These are phyloP conservation scores for Aspergillus glaucus DNA, from an alignment of 2,329 filamentous ascomycete genomes.

Conservation along the genomic window DNA sequence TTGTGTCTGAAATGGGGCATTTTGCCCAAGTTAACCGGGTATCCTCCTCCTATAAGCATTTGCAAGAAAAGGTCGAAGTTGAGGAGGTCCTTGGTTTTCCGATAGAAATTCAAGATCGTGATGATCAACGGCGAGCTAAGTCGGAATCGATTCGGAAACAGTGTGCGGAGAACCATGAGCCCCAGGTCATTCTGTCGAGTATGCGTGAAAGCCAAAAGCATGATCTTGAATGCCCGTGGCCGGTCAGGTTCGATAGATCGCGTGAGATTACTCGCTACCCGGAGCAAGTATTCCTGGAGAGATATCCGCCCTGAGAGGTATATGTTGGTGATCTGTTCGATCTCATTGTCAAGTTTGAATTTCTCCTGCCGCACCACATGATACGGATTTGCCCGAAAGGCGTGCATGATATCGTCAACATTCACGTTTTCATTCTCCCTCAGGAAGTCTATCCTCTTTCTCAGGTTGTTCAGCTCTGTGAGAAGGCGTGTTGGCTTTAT, in stretches of 20 bases:
- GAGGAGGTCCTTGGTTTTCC: conserved; percentile 35
- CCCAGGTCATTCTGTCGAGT: conserved; percentile 35
- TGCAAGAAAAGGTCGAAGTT: conserved; percentile 36
- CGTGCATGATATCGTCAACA: conserved; percentile 27
- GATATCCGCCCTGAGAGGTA: conserved; percentile 25
- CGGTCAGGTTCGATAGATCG: conserved; percentile 32
- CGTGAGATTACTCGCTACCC: conserved; percentile 30
- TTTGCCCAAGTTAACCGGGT: conserved; percentile 27
- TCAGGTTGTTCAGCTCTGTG: conserved; percentile 26
- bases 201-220: conserved; percentile 34
- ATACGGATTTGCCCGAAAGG: conserved; percentile 16
- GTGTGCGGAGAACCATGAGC: conserved; percentile 31
- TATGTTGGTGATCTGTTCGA: conserved; percentile 23
- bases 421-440: conserved; percentile 18
- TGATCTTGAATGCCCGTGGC: conserved; percentile 23
- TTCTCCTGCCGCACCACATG: conserved; percentile 13
- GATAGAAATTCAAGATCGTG: conserved; percentile 31
- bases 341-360: conserved; percentile 20
- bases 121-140: conserved; percentile 31
- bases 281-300: conserved; percentile 30
- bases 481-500: conserved; percentile 28
- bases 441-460: conserved; percentile 25
- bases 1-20: conserved; percentile 19
- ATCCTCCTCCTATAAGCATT: conserved; percentile 30
- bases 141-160: conserved; percentile 33